Conservation (phyloP, 192 early-diverging fungal species). For the Coemansia sp. region DNA sequence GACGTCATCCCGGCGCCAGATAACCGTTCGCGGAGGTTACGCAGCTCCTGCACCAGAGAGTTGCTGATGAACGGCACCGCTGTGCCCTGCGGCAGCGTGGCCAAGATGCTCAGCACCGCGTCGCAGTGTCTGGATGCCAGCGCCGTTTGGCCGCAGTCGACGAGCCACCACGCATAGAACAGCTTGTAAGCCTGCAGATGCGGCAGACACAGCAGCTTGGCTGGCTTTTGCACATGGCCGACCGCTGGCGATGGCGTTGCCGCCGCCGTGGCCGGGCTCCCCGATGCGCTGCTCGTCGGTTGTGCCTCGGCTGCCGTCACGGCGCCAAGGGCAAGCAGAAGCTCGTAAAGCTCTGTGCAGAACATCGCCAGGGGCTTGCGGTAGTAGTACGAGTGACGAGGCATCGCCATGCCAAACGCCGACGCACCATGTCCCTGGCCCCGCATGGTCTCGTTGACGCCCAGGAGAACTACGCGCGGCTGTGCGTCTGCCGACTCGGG, state of each 20-base stretch:
- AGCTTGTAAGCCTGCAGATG: conserved; percentile 91
- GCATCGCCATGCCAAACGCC: conserved; percentile 15
- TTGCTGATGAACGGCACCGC: conserved; percentile 76
- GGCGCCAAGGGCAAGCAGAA: conserved; percentile 57
- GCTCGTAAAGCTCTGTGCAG: conserved; percentile 83
- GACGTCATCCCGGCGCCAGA: conserved; percentile 52
- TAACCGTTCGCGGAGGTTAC: conserved; percentile 67
- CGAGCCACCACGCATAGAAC: conserved; percentile 72
- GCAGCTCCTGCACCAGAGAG: conserved; percentile 66
- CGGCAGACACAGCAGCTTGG: conserved; percentile 59
- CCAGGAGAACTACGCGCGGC: conserved; percentile 68
- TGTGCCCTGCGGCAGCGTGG: conserved; percentile 62
- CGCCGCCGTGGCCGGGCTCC: background rate
- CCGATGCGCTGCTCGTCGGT: background rate
- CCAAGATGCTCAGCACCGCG: conserved; percentile 67
- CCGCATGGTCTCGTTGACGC: conserved; percentile 46
- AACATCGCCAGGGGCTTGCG: conserved; percentile 60
- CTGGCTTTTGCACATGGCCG: conserved; percentile 3
- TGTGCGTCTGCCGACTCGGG: conserved; percentile 60
- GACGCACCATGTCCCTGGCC: background rate
- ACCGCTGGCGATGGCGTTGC: background rate
- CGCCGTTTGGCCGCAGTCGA: conserved; percentile 71
- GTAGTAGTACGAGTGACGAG: conserved; percentile 51
- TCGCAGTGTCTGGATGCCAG: conserved; percentile 78
- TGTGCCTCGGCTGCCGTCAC: conserved; percentile 45